Evolutionary conservation across 768 basidiomycete species (phyloP), one percentile per base, ranked within the genome.

Genomic region (Serpula lacrymans): DNA sequence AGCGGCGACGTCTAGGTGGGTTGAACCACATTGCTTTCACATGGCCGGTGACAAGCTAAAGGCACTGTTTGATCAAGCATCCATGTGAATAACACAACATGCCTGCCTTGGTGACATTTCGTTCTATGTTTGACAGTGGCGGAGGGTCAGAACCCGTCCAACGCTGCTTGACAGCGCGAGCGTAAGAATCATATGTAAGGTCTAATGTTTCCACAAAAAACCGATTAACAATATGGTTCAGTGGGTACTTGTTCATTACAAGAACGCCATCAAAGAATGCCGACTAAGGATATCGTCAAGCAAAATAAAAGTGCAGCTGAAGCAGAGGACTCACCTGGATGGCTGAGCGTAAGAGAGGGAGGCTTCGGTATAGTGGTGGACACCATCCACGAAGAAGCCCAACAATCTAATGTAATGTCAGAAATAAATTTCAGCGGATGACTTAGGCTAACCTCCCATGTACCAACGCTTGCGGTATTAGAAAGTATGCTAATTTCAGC

Each of bases 201-300:
- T 80, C 81, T 6, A 82, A 62, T 0, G 72, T 78, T 52, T 88
- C 86, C 35, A 53, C 54, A 54, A 84, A 85, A 51, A 87, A 82
- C 22, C 67, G 74, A 31, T 84, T 77, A 1, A 80, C 63, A 35
- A 85, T 49, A 73, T 84, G 81, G 30, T 63, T 58, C 37, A 70
- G 67, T 1, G 67, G 63, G 54, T 73, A 71, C 50, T 66, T 66
- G 51, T 72, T 69, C 17, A 87, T 53, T 17, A 86, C 64, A 14
- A 73, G 52, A 27, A 77, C 50, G 11, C 76, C 76, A 45, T 82
- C 77, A 46, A 72, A 80, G 45, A 82, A 78, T 7, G 67, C 67
- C 5, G 76, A 72, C 83, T 85, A 35, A 31, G 37, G 39, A 45
- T n/a, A 28, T 13, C 22, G 24, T 14, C 21, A 45, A 50, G 20